These are phyloP conservation scores for Pythium phragmitis DNA, from an alignment of 352 stramenopile species.

Conservation along the genomic window DNA sequence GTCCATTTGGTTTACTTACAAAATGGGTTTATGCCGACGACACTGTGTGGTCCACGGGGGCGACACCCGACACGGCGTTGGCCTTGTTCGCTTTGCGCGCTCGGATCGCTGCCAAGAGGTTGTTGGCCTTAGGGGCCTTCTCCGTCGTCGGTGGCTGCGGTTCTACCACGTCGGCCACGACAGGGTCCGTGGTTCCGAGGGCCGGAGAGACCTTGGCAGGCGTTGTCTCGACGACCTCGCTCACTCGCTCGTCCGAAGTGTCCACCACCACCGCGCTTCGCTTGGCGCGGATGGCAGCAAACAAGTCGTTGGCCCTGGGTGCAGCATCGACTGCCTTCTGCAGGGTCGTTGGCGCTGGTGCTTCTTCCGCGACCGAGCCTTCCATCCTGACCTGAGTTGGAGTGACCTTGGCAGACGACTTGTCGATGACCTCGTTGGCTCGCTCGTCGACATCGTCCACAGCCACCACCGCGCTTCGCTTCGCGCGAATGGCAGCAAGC, in stretches of 20 bases:
- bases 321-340: conserved; percentile 2
- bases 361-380: no score
- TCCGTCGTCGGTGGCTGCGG: neutral
- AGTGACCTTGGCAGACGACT: neutral
- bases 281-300: conserved; percentile 17
- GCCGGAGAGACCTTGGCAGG: neutral
- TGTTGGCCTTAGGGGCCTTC: conserved; percentile 10
- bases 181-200: neutral
- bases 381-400: neutral
- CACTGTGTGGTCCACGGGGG: neutral
- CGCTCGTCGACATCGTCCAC: neutral
- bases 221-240: neutral
- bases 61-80: neutral
- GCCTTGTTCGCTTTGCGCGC: conserved; percentile 30
- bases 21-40: conserved; percentile 4
- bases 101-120: conserved; percentile 71
- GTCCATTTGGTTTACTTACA: conserved; percentile 3
- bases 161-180: neutral
- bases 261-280: neutral
- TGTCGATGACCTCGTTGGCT: neutral
- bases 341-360: neutral
- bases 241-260: neutral
- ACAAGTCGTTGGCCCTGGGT: conserved; percentile 14
- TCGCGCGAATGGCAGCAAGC: conserved; percentile 15
- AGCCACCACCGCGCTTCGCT: neutral